Percentiles rank a stretch among this genome's conserved stretches.
Conservation (phyloP, 1,284 basidiomycete species). For the Pisolithus thermaeus region DNA sequence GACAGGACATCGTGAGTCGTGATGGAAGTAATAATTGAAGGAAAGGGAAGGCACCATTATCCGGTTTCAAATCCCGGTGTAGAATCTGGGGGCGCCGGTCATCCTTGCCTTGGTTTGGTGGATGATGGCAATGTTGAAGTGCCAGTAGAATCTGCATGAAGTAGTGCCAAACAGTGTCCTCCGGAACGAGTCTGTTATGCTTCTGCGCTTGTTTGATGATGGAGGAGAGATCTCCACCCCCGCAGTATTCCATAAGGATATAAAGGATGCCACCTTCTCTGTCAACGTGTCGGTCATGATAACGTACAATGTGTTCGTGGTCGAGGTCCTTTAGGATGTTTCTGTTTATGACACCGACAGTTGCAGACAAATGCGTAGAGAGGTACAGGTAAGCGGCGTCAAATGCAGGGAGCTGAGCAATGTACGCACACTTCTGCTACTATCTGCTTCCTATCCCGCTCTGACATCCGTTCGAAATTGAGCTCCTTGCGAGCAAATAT, state of each 20-base stretch:
- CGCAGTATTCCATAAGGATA: conserved; percentile 97
- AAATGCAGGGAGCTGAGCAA: not conserved
- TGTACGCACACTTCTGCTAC: conserved; percentile 90
- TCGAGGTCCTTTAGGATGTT: conserved; percentile 94
- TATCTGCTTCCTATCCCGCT: conserved; percentile 90
- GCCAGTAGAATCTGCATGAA: conserved; percentile 92
- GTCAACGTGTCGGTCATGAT: conserved; percentile 89
- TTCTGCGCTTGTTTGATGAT: conserved; percentile 77
- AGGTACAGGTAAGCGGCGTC: not conserved
- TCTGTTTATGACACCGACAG: conserved; percentile 35
- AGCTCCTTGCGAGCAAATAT: conserved; percentile 92
- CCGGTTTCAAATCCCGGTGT: conserved; percentile 94
- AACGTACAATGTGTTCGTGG: conserved; percentile 93
- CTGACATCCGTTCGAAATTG: conserved; percentile 92
- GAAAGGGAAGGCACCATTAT: conserved; percentile 67
- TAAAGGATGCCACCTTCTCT: conserved; percentile 86
- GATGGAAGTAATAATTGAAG: not conserved
- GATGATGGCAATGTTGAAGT: conserved; percentile 87
- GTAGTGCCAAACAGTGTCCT: conserved; percentile 93
- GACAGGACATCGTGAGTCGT: conserved; percentile 5
- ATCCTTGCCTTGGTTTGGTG: conserved; percentile 45
- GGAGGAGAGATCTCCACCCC: conserved; percentile 86
- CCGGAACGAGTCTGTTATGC: conserved; percentile 67
- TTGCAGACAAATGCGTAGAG: not conserved
- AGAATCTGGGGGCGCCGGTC: conserved; percentile 73